Conservation (phyloP, 2,329 filamentous ascomycete genomes). For the Diaporthe helianthi region DNA sequence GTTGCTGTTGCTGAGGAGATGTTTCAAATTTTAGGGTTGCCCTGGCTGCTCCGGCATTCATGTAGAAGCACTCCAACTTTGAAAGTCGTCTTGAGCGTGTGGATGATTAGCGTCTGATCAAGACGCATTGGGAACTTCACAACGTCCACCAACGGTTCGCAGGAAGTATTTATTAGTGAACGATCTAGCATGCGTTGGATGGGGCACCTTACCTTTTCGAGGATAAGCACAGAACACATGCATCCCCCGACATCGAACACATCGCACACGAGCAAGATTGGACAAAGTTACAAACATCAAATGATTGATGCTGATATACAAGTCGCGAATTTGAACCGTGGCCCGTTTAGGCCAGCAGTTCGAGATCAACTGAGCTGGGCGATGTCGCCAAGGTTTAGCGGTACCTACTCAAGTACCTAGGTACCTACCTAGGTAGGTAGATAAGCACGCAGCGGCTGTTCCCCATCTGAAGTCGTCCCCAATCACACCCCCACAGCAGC, state of each 20-base stretch:
- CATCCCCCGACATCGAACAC: conserved; percentile 14
- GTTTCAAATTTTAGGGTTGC: too few relatives aligned
- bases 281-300: conserved; percentile 13
- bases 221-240: conserved; percentile 19
- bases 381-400: background rate
- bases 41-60: background rate
- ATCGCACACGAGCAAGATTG: conserved; percentile 5
- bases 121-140: background rate
- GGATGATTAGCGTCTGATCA: background rate
- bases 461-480: conserved; percentile 10
- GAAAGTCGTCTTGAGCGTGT: background rate
- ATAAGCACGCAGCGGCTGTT: too few relatives aligned
- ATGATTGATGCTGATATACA: background rate
- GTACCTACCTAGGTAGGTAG: too few relatives aligned
- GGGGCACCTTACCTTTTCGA: conserved; percentile 2
- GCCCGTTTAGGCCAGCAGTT: conserved; percentile 19
- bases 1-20: background rate
- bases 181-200: background rate
- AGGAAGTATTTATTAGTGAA: too few relatives aligned
- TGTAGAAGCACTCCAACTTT: too few relatives aligned
- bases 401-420: too few relatives aligned
- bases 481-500: background rate
- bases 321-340: background rate
- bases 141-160: background rate
- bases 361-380: conserved; percentile 1